phyloP scores from a whole-genome alignment of 306 rosid genomes.

The Rosa persica region DNA sequence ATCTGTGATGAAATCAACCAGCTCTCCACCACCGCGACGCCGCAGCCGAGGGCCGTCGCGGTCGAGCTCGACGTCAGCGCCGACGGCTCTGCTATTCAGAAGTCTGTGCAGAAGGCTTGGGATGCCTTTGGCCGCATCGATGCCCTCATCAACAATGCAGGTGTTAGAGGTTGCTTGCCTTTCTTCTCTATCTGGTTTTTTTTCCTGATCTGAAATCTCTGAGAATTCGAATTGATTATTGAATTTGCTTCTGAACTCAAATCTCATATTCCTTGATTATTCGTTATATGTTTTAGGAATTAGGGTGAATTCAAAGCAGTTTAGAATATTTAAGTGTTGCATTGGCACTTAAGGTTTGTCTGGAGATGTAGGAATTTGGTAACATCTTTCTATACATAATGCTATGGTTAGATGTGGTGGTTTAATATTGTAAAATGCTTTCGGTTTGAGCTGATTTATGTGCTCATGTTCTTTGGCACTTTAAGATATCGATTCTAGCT shows the following conservation, averaged over 20 bases:
- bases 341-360: not conserved
- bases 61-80: slow-evolving; percentile 43
- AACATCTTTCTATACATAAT: not conserved
- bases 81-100: slow-evolving; percentile 44
- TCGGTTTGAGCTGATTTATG: not conserved
- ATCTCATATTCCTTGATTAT: too few species aligned
- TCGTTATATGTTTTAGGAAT: not conserved
- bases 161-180: slow-evolving; percentile 54
- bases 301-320: not conserved
- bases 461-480: not conserved
- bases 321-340: not conserved
- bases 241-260: not conserved
- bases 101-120: slow-evolving; percentile 67
- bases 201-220: not conserved
- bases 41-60: slow-evolving; percentile 5
- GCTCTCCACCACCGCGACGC: not conserved
- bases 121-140: slow-evolving; percentile 69
- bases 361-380: not conserved
- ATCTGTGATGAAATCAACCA: slow-evolving; percentile 56
- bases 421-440: not conserved
- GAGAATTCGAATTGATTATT: not conserved
- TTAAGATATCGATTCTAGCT: not conserved
- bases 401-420: not conserved
- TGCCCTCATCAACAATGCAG: slow-evolving; percentile 74
- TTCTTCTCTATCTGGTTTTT: not conserved